These are phyloP conservation scores for Caryopteris hybrid DNA, from an alignment of 305 asterid species.

Conservation along the genomic window DNA sequence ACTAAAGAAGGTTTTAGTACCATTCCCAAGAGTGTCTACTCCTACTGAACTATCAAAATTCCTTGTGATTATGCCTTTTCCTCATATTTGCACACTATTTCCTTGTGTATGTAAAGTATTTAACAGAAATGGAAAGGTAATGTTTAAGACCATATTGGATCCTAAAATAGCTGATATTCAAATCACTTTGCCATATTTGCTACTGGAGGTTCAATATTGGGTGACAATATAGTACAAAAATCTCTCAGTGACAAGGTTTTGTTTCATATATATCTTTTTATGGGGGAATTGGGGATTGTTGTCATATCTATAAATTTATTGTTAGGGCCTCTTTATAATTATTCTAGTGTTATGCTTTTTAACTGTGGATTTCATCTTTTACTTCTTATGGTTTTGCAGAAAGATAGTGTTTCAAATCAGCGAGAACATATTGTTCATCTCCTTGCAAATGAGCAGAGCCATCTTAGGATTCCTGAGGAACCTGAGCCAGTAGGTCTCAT, in stretches of 20 bases:
- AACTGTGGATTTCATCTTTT: not conserved
- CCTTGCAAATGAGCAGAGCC: conserved; percentile 92
- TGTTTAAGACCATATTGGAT: not conserved
- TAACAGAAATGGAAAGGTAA: not conserved
- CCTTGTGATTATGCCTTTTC: not conserved
- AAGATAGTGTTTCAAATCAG: conserved; percentile 87
- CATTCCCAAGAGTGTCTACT: not conserved
- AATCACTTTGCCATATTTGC: not conserved
- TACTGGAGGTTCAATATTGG: not conserved
- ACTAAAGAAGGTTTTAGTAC: not conserved
- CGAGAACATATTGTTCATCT: conserved; percentile 92
- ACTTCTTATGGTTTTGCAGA: conserved; percentile 44
- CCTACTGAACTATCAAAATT: too few species aligned
- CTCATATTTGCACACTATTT: not conserved
- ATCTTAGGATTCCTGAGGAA: conserved; percentile 74
- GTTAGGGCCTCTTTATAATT: not conserved
- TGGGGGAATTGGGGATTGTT: too few species aligned
- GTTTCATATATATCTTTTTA: not conserved
- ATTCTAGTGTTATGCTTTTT: conserved; percentile 1
- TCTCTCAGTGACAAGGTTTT: not conserved
- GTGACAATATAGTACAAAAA: not conserved
- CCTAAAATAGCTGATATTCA: too few species aligned
- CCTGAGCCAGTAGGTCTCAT: conserved; percentile 69
- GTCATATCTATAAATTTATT: not conserved
- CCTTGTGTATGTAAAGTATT: not conserved